These are phyloP conservation scores for Pholiota adiposa DNA, from an alignment of 1,284 basidiomycete species.

Conservation along the genomic window DNA sequence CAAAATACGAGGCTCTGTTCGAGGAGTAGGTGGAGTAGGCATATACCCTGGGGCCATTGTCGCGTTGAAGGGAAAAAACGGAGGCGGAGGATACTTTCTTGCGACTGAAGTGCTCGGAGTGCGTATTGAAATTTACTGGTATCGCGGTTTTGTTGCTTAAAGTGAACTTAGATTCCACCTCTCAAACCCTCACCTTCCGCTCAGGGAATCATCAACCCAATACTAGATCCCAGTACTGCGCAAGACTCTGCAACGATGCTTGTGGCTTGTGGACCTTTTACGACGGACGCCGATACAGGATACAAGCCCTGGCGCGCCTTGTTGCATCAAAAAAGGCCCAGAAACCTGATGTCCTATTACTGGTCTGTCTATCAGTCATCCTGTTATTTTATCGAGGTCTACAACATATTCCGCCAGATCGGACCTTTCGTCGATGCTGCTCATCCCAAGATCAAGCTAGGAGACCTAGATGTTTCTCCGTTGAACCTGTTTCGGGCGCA, in stretches of 20 bases:
- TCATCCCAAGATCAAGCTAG: slow-evolving; percentile 76
- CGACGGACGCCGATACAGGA: slow-evolving; percentile 74
- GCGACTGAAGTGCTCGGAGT: slow-evolving; percentile 84
- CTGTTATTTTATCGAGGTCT: not conserved
- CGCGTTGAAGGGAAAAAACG: slow-evolving; percentile 89
- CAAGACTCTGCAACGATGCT: slow-evolving; percentile 62
- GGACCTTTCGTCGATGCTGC: slow-evolving; percentile 88
- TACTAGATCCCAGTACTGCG: slow-evolving; percentile 34
- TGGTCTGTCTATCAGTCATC: slow-evolving; percentile 55
- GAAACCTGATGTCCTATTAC: slow-evolving; percentile 78
- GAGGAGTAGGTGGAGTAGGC: slow-evolving; percentile 70
- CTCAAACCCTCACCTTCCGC: slow-evolving; percentile 42
- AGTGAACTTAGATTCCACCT: slow-evolving; percentile 49
- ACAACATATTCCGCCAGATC: slow-evolving; percentile 50
- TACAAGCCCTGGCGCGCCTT: slow-evolving; percentile 74
- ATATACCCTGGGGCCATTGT: slow-evolving; percentile 92
- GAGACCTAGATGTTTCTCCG: slow-evolving; percentile 72
- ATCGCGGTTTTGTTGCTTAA: slow-evolving; percentile 1
- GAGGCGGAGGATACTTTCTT: slow-evolving; percentile 85
- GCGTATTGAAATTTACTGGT: slow-evolving; percentile 41
- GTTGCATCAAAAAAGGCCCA: slow-evolving; percentile 54
- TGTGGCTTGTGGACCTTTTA: slow-evolving; percentile 84
- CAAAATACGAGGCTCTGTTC: slow-evolving; percentile 67
- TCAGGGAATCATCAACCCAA: slow-evolving; percentile 30
- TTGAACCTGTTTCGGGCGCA: slow-evolving; percentile 71